These are phyloP conservation scores for Jaenimonas drosophilae DNA, from an alignment of 208 protist species.

Conservation along the genomic window DNA sequence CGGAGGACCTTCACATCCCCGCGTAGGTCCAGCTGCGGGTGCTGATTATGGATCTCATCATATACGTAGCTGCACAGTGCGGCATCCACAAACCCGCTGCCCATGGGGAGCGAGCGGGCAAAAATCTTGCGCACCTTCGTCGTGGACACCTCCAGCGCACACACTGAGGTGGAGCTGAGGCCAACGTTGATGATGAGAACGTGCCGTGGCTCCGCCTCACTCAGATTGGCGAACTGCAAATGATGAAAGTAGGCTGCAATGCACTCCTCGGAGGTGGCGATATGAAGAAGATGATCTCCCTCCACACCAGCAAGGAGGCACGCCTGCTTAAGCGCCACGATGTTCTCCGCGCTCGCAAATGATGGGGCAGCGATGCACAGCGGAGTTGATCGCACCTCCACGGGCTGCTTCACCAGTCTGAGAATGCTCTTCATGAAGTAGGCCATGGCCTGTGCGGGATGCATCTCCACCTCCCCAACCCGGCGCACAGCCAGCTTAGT, in stretches of 20 bases:
- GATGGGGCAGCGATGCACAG: conserved; percentile 8
- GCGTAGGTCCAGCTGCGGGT: conserved; percentile 11
- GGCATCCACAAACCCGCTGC: conserved; percentile 43
- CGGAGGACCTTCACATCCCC: conserved; percentile 40
- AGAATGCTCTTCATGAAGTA: conserved; percentile 58
- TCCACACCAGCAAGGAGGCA: conserved; percentile 39
- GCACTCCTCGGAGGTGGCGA: conserved; percentile 39
- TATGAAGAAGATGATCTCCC: conserved; percentile 18
- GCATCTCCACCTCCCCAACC: conserved; percentile 8
- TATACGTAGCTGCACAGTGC: conserved; percentile 38
- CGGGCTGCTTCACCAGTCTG: conserved; percentile 14
- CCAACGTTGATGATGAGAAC: conserved; percentile 60
- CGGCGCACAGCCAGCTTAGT: conserved; percentile 5
- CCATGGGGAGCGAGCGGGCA: conserved; percentile 24
- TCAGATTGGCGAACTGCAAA: conserved; percentile 32
- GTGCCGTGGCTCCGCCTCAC: conserved; percentile 8
- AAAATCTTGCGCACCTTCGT: conserved; percentile 20
- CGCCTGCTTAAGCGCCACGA: conserved; percentile 37
- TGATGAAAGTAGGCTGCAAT: conserved; percentile 56
- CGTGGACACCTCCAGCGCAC: conserved; percentile 19
- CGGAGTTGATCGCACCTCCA: too few species aligned
- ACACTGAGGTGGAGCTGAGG: conserved; percentile 25
- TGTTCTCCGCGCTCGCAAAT: conserved; percentile 6
- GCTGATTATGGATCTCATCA: conserved; percentile 28
- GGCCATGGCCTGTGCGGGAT: conserved; percentile 34